These are phyloP conservation scores for Oxyria digyna DNA, from an alignment of 148 eudicot genomes.

Conservation along the genomic window DNA sequence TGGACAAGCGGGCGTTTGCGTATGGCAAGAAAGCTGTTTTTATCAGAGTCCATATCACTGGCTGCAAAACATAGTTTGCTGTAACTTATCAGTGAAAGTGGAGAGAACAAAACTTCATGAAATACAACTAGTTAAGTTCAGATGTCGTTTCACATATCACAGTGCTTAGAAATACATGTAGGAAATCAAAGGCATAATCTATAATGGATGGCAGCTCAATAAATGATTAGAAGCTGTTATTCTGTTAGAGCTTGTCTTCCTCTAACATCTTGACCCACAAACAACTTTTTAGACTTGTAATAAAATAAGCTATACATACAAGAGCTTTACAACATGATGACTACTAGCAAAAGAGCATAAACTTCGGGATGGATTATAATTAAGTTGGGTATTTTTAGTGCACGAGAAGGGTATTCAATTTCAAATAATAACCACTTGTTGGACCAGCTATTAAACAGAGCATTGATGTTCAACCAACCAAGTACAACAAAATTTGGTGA, in stretches of 20 bases:
- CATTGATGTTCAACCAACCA: neutral
- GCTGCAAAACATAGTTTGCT: slow-evolving; percentile 38
- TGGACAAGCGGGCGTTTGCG: slow-evolving; percentile 43
- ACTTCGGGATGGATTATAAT: neutral
- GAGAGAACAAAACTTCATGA: neutral
- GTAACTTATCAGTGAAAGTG: neutral
- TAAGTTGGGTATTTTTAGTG: neutral
- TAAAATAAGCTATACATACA: too few relatives aligned
- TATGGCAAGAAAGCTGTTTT: slow-evolving; percentile 63
- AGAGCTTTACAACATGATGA: neutral
- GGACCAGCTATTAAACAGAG: neutral
- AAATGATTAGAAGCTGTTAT: too few relatives aligned
- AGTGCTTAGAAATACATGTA: neutral
- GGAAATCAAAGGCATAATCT: neutral
- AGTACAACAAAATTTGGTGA: neutral
- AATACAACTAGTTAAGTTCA: neutral
- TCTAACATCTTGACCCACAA: too few relatives aligned
- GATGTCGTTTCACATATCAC: neutral
- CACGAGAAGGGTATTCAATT: neutral
- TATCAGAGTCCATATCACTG: slow-evolving; percentile 52
- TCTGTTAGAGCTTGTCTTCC: neutral
- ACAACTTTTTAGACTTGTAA: neutral
- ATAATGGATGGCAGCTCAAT: neutral
- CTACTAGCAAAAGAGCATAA: neutral
- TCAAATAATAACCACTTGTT: neutral